Conservation (phyloP, 2,329 filamentous ascomycete genomes). For the Xylaria polymorpha region DNA sequence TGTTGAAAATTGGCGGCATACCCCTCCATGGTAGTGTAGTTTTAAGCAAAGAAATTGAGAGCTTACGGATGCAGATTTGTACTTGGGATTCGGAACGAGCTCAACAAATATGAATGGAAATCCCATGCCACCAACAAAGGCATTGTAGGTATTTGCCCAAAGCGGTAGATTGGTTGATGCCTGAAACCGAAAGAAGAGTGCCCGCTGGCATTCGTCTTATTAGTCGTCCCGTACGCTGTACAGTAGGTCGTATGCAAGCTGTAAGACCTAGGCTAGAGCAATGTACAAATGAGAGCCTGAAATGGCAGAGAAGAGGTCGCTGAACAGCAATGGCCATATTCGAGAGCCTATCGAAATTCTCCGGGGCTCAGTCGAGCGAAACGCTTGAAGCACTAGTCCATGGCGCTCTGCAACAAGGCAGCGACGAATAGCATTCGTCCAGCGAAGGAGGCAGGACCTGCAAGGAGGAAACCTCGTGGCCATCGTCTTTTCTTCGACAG, state of each 20-base stretch:
- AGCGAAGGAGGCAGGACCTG: slow-evolving; percentile 34
- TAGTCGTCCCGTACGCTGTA: neutral
- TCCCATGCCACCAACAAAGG: slow-evolving; percentile 10
- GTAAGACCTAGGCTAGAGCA: slow-evolving; percentile 6
- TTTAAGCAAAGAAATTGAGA: neutral
- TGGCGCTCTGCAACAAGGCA: slow-evolving; percentile 11
- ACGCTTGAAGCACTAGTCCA: slow-evolving; percentile 24
- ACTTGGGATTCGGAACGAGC: slow-evolving; percentile 1
- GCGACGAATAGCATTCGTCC: slow-evolving; percentile 26
- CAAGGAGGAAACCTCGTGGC: slow-evolving; percentile 41
- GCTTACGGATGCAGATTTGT: slow-evolving; percentile 1
- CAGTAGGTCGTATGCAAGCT: slow-evolving; percentile 15
- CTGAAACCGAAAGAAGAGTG: slow-evolving; percentile 21
- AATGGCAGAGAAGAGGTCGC: slow-evolving; percentile 15
- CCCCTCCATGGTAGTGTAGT: slow-evolving; percentile 5
- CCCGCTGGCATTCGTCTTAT: slow-evolving; percentile 22
- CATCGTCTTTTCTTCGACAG: slow-evolving; percentile 34
- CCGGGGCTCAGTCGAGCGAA: slow-evolving; percentile 12
- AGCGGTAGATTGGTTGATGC: slow-evolving; percentile 30
- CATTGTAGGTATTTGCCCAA: slow-evolving; percentile 13
- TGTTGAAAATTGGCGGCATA: slow-evolving; percentile 2
- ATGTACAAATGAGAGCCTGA: slow-evolving; percentile 21
- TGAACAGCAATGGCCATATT: slow-evolving; percentile 17
- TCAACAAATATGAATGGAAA: slow-evolving; percentile 16
- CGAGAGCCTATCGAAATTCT: slow-evolving; percentile 23